phyloP scores from a whole-genome alignment of 23 red algal species.

The Agarophyton chilense region DNA sequence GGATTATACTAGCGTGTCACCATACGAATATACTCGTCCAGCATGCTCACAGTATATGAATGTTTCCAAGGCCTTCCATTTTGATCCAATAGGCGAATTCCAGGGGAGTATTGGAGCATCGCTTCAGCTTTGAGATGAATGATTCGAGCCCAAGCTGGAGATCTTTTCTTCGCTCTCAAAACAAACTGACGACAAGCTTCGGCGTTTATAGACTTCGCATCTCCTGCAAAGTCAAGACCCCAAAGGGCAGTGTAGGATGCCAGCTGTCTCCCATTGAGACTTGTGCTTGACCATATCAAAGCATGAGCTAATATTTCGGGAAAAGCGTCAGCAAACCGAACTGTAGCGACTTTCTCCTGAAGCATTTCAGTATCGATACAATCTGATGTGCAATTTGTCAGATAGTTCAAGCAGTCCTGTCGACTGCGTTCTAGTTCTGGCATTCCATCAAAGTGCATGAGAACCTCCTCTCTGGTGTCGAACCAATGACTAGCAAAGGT shows the following conservation, averaged over 20 bases:
- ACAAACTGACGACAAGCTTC: slow-evolving; percentile 7
- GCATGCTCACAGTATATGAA: slow-evolving; percentile 27
- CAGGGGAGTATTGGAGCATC: slow-evolving; percentile 2
- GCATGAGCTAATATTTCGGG: slow-evolving; percentile 24
- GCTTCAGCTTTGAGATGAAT: not conserved
- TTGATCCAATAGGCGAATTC: slow-evolving; percentile 14
- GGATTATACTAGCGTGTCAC: slow-evolving; percentile 3
- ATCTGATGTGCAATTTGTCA: slow-evolving; percentile 9
- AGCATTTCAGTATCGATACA: slow-evolving; percentile 40
- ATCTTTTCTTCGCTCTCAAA: not conserved
- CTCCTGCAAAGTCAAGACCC: slow-evolving; percentile 8
- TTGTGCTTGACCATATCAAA: slow-evolving; percentile 7
- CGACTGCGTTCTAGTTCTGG: not conserved
- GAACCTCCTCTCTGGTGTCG: slow-evolving; percentile 7
- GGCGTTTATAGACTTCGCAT: not conserved
- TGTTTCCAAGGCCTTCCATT: slow-evolving; percentile 22
- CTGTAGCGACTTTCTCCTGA: slow-evolving; percentile 17
- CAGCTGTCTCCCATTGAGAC: not conserved
- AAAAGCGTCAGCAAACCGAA: slow-evolving; percentile 18
- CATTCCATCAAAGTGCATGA: slow-evolving; percentile 23
- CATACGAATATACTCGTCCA: slow-evolving; percentile 22
- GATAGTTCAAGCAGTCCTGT: slow-evolving; percentile 9
- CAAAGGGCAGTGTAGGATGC: slow-evolving; percentile 6
- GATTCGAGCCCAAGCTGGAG: slow-evolving; percentile 14
- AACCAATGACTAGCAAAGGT: slow-evolving; percentile 34